Evolutionary conservation across 805 yeast genomes (phyloP), one percentile per base, ranked within the genome.

Genomic region (Metschnikowia colocasiae): DNA sequence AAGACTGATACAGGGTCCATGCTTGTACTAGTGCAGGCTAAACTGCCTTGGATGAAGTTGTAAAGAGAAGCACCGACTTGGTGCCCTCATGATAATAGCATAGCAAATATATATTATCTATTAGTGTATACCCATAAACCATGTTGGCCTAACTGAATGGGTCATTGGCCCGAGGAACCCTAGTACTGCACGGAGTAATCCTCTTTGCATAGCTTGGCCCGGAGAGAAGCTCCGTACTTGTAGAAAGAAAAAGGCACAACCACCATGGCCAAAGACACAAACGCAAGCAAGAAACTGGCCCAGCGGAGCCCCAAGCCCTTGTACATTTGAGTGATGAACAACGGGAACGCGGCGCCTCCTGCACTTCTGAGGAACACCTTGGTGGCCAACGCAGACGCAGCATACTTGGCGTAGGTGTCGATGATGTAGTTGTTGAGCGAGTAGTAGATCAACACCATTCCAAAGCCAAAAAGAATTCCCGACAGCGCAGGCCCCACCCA

Each of bases 291-390:
- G 82, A 85, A 86, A 58, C 83, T 76, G 19, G 90, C 95, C 94
- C 94, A 86, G 53, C 82, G 83, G 44, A 86, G 68, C 4, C 92
- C 92, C 59, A 86, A 66, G 45, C 72, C 80, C 51, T 79, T 78
- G 63, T 85, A 86, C 92, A 86, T 85, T 66, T 85, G 92, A 32
- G 82, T 80, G n/a, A 86, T 80, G 62, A 86, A 85, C 55, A 86
- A 71, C 50, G 92, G 91, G 77, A 86, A 85, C 0, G 90, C 92
- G 23, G 90, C 92, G 71, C 94, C 95, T 59, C 90, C 91, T 18
- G 89, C 85, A 57, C 85, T 77, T 74, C 95, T 78, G 57, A 86
- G 70, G 59, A 86, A 85, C 26, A 85, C 92, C 62, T 86, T 86
- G 4, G 92, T 85, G 13, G 92, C 92, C 56, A 86, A 73, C 0